Evolutionary conservation across 345 rosid genomes (phyloP).

Genomic region (Gossypium australe): DNA sequence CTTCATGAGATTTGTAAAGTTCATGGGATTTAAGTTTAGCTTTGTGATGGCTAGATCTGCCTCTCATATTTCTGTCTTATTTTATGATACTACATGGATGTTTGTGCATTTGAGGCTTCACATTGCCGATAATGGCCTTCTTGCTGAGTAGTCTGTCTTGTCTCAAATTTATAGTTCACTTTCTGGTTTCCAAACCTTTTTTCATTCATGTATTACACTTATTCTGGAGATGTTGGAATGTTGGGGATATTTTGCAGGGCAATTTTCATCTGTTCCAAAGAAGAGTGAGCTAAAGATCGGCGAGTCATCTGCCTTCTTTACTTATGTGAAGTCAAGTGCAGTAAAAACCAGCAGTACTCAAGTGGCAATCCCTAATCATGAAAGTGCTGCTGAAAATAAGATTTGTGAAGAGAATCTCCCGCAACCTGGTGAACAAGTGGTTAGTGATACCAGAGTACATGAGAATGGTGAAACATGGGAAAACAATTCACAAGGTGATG

Average conservation of each 20-base stretch:
- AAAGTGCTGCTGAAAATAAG: constrained; percentile 19
- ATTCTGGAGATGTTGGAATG: not conserved
- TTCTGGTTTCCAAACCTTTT: not conserved
- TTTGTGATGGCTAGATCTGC: not conserved
- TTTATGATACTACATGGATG: not conserved
- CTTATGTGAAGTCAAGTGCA: constrained; percentile 69
- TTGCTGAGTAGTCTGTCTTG: not conserved
- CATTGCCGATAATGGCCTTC: not conserved
- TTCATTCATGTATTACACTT: not conserved
- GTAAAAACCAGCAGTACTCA: constrained; percentile 26
- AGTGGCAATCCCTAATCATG: constrained; percentile 22
- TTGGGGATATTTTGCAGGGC: constrained; percentile 41
- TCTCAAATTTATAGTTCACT: not conserved
- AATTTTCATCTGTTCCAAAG: constrained; percentile 64
- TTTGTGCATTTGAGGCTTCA: not conserved
- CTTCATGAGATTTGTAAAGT: not conserved
- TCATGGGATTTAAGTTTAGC: not conserved
- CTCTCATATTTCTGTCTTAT: not conserved
- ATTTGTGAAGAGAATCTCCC: constrained; percentile 33
- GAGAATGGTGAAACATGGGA: constrained; percentile 54
- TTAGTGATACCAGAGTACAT: constrained; percentile 29
- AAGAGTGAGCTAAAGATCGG: constrained; percentile 75
- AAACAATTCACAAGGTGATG: constrained; percentile 50
- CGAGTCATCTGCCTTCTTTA: constrained; percentile 92
- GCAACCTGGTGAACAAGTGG: constrained; percentile 25